phyloP scores from a whole-genome alignment of 345 rosid genomes.

The Acer yangbiense region DNA sequence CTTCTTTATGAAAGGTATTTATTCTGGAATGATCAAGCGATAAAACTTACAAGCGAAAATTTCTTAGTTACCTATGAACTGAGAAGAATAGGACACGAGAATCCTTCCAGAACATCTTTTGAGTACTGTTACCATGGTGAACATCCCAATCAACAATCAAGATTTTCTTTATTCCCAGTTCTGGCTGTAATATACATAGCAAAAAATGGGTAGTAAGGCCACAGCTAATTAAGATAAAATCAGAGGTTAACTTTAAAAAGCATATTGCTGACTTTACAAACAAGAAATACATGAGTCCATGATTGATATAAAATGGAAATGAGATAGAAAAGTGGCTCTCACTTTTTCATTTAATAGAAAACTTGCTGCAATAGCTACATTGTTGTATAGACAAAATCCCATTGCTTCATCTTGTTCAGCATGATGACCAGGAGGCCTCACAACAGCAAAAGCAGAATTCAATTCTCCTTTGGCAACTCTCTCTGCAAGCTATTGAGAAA shows the following conservation, averaged over 20 bases:
- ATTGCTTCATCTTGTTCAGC: constrained; percentile 81
- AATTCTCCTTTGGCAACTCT: constrained; percentile 84
- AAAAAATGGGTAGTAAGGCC: constrained; percentile 4
- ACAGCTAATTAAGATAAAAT: constrained; percentile 14
- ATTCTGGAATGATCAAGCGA: background rate
- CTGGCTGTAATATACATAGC: constrained; percentile 44
- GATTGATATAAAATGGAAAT: background rate
- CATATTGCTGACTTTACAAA: constrained; percentile 1
- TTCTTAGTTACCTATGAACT: constrained; percentile 76
- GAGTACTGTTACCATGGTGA: constrained; percentile 97
- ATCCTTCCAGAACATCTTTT: constrained; percentile 87
- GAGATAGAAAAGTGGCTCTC: constrained; percentile 27
- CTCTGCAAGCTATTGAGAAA: constrained; percentile 53
- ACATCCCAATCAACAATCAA: constrained; percentile 98
- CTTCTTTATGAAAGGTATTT: background rate
- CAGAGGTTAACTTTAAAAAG: background rate
- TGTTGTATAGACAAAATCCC: constrained; percentile 96
- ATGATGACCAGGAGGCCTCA: constrained; percentile 99
- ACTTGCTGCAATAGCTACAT: constrained; percentile 85
- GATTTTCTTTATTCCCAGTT: constrained; percentile 74
- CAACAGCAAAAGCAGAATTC: constrained; percentile 81
- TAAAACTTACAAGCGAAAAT: constrained; percentile 9
- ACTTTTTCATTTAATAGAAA: constrained; percentile 70
- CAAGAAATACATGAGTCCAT: background rate
- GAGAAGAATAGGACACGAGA: constrained; percentile 94